These are phyloP conservation scores for Penicillium decumbens DNA, from an alignment of 2,329 filamentous ascomycete species.

Conservation along the genomic window DNA sequence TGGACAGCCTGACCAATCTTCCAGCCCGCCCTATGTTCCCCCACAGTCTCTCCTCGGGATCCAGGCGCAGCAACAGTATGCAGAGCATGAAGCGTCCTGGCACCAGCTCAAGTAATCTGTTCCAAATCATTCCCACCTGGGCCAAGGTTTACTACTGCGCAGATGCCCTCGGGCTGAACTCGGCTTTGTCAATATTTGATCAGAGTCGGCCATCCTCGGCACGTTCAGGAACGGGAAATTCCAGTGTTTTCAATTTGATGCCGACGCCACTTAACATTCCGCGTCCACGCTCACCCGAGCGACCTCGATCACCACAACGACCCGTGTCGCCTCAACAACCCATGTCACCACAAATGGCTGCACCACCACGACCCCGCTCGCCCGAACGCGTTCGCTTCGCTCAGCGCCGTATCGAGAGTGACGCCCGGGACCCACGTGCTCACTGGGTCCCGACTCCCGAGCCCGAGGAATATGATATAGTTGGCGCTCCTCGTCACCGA, in stretches of 20 bases:
- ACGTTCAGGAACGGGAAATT: conserved; percentile 30
- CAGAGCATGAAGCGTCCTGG: conserved; percentile 36
- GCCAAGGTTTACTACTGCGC: conserved; percentile 66
- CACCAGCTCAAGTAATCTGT: conserved; percentile 44
- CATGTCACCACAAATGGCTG: conserved; percentile 1
- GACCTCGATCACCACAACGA: conserved; percentile 2
- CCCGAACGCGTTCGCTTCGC: conserved; percentile 9
- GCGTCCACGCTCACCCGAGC: conserved; percentile 16
- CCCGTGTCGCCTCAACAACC: conserved; percentile 5
- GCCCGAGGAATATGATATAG: conserved; percentile 16
- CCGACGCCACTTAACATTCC: conserved; percentile 29
- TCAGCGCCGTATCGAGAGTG: conserved; percentile 25
- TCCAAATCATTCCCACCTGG: conserved; percentile 46
- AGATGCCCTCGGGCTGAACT: conserved; percentile 52
- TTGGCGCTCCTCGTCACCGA: conserved; percentile 36
- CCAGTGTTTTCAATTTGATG: conserved; percentile 29
- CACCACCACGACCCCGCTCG: conserved; percentile 5
- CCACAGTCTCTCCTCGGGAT: conserved; percentile 44
- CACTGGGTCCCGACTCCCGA: conserved; percentile 40
- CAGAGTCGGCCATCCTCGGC: conserved; percentile 28
- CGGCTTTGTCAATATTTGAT: conserved; percentile 40
- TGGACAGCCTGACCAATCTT: conserved; percentile 37
- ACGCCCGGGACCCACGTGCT: conserved; percentile 41
- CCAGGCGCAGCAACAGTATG: conserved; percentile 34
- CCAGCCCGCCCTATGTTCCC: conserved; percentile 33